phyloP scores from a whole-genome alignment of 2,329 filamentous ascomycete genomes.

The Penicillium sp. region DNA sequence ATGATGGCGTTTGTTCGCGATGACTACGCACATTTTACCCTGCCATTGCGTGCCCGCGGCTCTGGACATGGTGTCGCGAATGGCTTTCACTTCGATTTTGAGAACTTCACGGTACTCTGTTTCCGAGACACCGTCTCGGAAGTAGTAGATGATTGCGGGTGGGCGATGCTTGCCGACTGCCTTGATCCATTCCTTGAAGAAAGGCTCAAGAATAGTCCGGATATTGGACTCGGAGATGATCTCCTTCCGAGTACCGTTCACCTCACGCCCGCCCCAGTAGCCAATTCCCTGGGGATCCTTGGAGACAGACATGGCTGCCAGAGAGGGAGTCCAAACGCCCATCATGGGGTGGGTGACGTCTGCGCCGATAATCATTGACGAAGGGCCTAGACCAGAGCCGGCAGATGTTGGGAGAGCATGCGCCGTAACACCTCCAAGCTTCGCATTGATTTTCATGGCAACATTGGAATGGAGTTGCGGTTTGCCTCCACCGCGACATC shows the following conservation, averaged over 20 bases:
- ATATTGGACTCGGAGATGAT: slow-evolving; percentile 67
- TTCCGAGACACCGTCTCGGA: slow-evolving; percentile 87
- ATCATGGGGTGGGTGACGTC: slow-evolving; percentile 83
- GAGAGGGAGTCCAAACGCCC: slow-evolving; percentile 62
- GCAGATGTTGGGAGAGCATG: slow-evolving; percentile 42
- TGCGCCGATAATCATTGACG: slow-evolving; percentile 78
- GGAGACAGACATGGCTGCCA: slow-evolving; percentile 82
- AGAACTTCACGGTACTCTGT: slow-evolving; percentile 78
- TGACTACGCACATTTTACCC: slow-evolving; percentile 74
- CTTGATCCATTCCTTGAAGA: slow-evolving; percentile 60
- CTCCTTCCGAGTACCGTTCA: slow-evolving; percentile 76
- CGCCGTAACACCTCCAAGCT: slow-evolving; percentile 77
- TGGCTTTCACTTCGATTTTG: slow-evolving; percentile 59
- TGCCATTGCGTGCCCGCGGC: slow-evolving; percentile 22
- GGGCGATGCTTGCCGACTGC: slow-evolving; percentile 46
- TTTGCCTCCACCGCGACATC: slow-evolving; percentile 49
- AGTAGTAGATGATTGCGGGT: slow-evolving; percentile 48
- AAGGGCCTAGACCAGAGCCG: slow-evolving; percentile 31
- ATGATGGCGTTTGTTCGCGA: slow-evolving; percentile 91
- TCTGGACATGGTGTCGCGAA: slow-evolving; percentile 6
- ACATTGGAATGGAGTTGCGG: slow-evolving; percentile 91
- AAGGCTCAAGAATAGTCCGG: slow-evolving; percentile 56
- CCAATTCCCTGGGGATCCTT: slow-evolving; percentile 64
- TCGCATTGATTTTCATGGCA: slow-evolving; percentile 93
- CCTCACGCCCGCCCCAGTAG: slow-evolving; percentile 73